Evolutionary conservation across 768 basidiomycete genomes (phyloP), one percentile per base, ranked within the genome.

Genomic region (Russula lepida): DNA sequence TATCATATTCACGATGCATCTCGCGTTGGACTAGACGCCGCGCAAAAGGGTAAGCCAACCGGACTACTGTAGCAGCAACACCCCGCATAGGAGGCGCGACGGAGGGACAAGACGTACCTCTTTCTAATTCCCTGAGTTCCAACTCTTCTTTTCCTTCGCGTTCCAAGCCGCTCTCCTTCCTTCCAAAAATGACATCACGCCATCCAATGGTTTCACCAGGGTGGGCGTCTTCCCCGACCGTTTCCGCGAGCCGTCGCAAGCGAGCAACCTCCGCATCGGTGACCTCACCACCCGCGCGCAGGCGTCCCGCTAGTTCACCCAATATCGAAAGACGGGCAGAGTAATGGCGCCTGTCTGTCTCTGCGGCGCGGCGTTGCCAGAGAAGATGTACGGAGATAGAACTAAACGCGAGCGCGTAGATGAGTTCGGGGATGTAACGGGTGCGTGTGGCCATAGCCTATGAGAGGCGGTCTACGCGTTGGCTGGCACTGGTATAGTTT

Each of bases 331-430:
- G 75, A 59, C 81, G 84, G 5, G 86, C 84, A 54, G 77, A 70
- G 46, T 79, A 68, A 27, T 79, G 79, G 17, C 81, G 75, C 46
- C 78, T 78, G 59, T 86, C 82, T 46, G 82, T 82, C 49, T 77
- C 78, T 37, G 76, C 74, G 0, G 68, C 66, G 52, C 76, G 79
- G 61, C 82, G 77, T 55, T 81, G 78, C 68, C 73, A 77, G 41
- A 88, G 77, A 28, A 86, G 74, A 71, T 89, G 86, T 59, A 86
- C 82, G 30, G 85, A 82, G 62, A 88, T 70, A 25, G 86, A 86
- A 50, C 80, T 82, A 66, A 87, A 75, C 9, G 84, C 85, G 49
- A 84, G 73, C 33, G 85, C 81, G 70, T 82, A 88, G 64, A 88
- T 55, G 56, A 85, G 74, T 66, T 88, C 85, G 30, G 83, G 84